Evolutionary conservation across 257 asterid genomes (phyloP), one percentile per base, ranked within the genome.

Genomic region (Forsythia viridissima): DNA sequence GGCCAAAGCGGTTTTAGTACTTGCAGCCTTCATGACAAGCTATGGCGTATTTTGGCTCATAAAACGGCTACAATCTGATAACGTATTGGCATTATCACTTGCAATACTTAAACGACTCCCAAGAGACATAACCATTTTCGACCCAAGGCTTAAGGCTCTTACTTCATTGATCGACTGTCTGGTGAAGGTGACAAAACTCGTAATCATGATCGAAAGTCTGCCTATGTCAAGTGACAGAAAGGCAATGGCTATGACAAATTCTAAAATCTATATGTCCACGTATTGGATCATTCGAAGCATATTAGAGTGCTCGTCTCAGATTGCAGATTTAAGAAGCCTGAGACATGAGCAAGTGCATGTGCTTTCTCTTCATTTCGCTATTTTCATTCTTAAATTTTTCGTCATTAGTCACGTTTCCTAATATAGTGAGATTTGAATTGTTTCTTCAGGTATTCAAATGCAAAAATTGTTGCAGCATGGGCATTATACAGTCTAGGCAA

Each of bases 261-360:
- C 88, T 20, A 86, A 74, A 76, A 89, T 91, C 67, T 92, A 80
- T 83, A 20, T 82, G 79, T 86, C 92, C 30, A 82, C 87, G 30
- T 93, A 93, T 76, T 92, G 97, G 98, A 87, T 87, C 69, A 82
- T 88, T 40, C 83, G 93, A 82, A 86, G 98, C 86, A 70, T 91
- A 44, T 55, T 88, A 34, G 89, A 87, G 36, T 87, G 97, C 79
- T 78, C 82, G 59, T 85, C 90, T 69, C 85, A 87, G 6, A 73
- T 91, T 52, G 82, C 91, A 61, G 89, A 88, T 83, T 79, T 86
- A 21, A 77, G 89, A 78, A 83, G 81, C 70, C 81, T 81, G 76
- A 85, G 84, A 84, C 80, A 84, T 78, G 90, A 85, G 91, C 92
- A 88, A 93, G 96, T 90, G 97, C 97, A 88, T 90, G 94, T 89